These are phyloP conservation scores for Amoebophrya sp. DNA, from an alignment of 169 alveolate genomes.

Conservation along the genomic window DNA sequence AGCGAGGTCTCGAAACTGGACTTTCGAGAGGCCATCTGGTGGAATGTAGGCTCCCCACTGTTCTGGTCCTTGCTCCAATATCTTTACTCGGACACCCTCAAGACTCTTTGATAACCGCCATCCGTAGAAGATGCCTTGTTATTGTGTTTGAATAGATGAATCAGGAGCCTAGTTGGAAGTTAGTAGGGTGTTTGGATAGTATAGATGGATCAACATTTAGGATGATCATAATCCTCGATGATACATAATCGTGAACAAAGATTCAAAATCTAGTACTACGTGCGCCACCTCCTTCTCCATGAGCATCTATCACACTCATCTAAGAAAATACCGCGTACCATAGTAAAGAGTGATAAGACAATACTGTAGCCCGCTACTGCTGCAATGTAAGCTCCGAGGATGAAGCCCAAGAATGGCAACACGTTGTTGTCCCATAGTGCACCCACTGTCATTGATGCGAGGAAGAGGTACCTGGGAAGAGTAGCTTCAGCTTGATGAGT, in stretches of 20 bases:
- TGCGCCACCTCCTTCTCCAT: no score
- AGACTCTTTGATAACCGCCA: not conserved
- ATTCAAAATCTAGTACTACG: no score
- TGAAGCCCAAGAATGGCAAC: not conserved
- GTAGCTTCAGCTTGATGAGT: no score
- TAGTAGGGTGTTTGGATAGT: not conserved
- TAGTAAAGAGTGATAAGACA: no score
- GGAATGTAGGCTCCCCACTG: slow-evolving; percentile 21
- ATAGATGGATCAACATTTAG: not conserved
- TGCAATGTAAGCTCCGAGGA: not conserved
- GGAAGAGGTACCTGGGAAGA: slow-evolving; percentile 15
- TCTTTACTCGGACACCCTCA: not conserved
- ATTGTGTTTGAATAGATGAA: not conserved
- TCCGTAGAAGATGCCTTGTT: not conserved
- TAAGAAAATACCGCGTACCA: no score
- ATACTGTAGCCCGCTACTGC: not conserved
- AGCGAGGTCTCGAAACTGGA: slow-evolving; percentile 16
- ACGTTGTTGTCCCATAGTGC: slow-evolving; percentile 11
- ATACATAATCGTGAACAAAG: no score
- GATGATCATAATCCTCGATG: not conserved
- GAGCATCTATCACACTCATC: no score
- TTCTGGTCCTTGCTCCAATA: not conserved
- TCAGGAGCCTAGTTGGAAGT: not conserved
- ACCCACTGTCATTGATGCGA: not conserved
- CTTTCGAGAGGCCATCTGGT: not conserved